Conservation (phyloP, 2,329 filamentous ascomycete genomes). For the Diaporthe humulicola region DNA sequence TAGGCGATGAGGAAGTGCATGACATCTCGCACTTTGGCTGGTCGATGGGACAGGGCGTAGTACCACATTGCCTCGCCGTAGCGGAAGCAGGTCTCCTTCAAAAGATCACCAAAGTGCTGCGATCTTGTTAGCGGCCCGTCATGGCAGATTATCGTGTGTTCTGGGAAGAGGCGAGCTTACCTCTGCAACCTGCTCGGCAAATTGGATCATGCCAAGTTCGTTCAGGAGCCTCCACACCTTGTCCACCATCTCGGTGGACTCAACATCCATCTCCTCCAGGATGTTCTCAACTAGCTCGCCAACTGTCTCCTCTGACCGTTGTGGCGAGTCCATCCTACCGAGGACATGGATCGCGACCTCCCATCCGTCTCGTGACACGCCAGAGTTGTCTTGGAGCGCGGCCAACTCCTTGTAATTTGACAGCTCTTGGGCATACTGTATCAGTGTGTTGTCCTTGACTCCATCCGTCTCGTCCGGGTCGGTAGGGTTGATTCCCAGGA, state of each 20-base stretch:
- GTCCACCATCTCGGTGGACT: slow-evolving; percentile 80
- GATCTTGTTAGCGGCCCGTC: slow-evolving; percentile 44
- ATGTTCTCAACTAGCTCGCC: slow-evolving; percentile 77
- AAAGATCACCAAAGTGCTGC: slow-evolving; percentile 85
- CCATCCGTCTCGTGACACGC: slow-evolving; percentile 78
- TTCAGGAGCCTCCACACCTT: slow-evolving; percentile 85
- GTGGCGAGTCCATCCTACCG: slow-evolving; percentile 81
- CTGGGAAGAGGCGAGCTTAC: slow-evolving; percentile 64
- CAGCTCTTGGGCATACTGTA: slow-evolving; percentile 79
- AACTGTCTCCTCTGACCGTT: slow-evolving; percentile 80
- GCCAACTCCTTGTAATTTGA: slow-evolving; percentile 67
- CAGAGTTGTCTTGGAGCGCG: slow-evolving; percentile 47
- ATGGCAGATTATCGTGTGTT: neutral
- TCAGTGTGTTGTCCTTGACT: slow-evolving; percentile 83
- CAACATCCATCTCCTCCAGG: slow-evolving; percentile 72
- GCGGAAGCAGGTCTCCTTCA: slow-evolving; percentile 78
- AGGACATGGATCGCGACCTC: slow-evolving; percentile 88
- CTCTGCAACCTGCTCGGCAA: slow-evolving; percentile 86
- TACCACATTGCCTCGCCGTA: slow-evolving; percentile 92
- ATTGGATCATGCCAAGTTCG: slow-evolving; percentile 81
- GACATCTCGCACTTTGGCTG: slow-evolving; percentile 84
- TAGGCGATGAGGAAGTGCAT: slow-evolving; percentile 89
- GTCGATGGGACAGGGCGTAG: slow-evolving; percentile 86
- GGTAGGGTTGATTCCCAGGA: slow-evolving; percentile 76
- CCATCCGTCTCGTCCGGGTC: slow-evolving; percentile 72